Percentiles rank a stretch among this genome's conserved stretches.
Evolutionary conservation across 2,329 filamentous ascomycete species (phyloP).

Genomic region (Trichoderma sp.): DNA sequence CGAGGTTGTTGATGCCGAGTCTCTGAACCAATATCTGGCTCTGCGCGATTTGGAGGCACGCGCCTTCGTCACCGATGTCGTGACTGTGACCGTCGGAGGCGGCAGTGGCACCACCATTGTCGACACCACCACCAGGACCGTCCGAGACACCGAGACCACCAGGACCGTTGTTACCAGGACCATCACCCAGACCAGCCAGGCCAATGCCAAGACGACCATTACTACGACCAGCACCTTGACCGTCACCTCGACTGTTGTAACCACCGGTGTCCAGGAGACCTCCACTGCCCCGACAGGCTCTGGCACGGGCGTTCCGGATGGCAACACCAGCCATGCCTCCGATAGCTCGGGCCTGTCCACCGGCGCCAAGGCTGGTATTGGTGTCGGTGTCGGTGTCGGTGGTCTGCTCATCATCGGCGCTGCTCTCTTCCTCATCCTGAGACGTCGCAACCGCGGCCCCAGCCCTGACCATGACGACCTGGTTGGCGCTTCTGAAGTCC

Average conservation of each 20-base stretch:
- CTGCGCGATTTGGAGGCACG: slow-evolving; percentile 34
- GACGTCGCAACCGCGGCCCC: slow-evolving; percentile 32
- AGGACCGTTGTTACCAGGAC: slow-evolving; percentile 30
- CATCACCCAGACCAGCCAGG: slow-evolving; percentile 35
- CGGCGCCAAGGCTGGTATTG: slow-evolving; percentile 46
- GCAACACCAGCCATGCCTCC: slow-evolving; percentile 21
- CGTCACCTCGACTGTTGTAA: slow-evolving; percentile 36
- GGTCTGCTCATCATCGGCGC: slow-evolving; percentile 35
- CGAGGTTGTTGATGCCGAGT: slow-evolving; percentile 18
- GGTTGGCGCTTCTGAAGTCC: slow-evolving; percentile 43
- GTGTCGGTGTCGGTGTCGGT: slow-evolving; percentile 39
- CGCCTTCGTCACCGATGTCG: slow-evolving; percentile 33
- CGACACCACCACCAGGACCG: slow-evolving; percentile 32
- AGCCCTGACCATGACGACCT: slow-evolving; percentile 40
- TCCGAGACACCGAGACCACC: slow-evolving; percentile 34
- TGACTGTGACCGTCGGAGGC: slow-evolving; percentile 36
- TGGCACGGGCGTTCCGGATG: slow-evolving; percentile 27
- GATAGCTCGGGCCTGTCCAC: slow-evolving; percentile 36
- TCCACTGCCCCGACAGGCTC: slow-evolving; percentile 23
- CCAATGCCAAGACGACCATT: slow-evolving; percentile 39
- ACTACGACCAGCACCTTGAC: slow-evolving; percentile 39
- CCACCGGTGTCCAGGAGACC: slow-evolving; percentile 33
- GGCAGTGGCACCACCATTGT: slow-evolving; percentile 29
- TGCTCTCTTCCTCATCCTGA: slow-evolving; percentile 33
- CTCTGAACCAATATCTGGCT: not conserved